phyloP scores from a whole-genome alignment of 1,284 basidiomycete species.

The Bondarzewia mesenterica region DNA sequence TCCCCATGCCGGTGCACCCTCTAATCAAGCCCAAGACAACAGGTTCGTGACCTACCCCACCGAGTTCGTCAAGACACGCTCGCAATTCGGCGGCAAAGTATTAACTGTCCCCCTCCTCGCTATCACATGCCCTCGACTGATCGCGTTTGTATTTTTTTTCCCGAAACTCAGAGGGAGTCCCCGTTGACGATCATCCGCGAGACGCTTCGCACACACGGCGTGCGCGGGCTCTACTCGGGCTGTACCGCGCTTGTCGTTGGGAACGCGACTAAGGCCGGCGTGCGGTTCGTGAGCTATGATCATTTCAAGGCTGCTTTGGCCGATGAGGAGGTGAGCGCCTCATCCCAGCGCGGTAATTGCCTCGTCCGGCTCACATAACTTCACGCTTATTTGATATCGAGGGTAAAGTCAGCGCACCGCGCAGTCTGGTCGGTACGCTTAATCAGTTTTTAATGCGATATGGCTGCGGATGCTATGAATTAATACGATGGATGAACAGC shows the following conservation, averaged over 20 bases:
- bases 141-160: background rate
- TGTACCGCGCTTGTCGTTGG: conserved; percentile 85
- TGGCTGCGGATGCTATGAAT: background rate
- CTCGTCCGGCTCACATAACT: no score
- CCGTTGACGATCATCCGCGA: conserved; percentile 63
- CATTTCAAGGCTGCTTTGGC: conserved; percentile 83
- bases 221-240: conserved; percentile 79
- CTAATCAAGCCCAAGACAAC: conserved; percentile 28
- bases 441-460: conserved; percentile 4
- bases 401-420: conserved; percentile 85
- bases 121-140: background rate
- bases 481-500: conserved; percentile 37
- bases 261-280: conserved; percentile 87
- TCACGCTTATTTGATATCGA: conserved; percentile 22
- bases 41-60: conserved; percentile 86
- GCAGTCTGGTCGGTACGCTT: conserved; percentile 75
- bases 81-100: conserved; percentile 75
- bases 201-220: conserved; percentile 66
- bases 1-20: conserved; percentile 1
- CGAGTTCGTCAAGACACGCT: conserved; percentile 86
- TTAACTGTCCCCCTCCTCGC: conserved; percentile 8
- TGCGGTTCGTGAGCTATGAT: conserved; percentile 93
- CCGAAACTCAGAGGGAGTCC: conserved; percentile 47
- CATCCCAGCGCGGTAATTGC: background rate
- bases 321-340: conserved; percentile 62